Evolutionary conservation across 192 early-diverging fungal species (phyloP).

Genomic region (Coemansia guatemalensis): DNA sequence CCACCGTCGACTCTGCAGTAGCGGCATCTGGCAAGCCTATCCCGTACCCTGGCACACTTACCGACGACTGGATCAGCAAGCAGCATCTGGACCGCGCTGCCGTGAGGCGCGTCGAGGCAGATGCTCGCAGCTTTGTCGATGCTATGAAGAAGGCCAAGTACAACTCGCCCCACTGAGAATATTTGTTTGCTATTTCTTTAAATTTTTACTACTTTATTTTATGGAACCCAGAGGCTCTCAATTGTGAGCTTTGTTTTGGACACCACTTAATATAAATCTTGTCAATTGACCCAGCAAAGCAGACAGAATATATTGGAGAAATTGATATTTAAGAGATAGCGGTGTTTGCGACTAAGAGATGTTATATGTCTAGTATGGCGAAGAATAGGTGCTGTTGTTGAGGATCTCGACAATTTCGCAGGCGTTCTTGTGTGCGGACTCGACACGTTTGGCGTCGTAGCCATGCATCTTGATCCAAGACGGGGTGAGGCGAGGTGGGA

Average conservation of each 20-base stretch:
- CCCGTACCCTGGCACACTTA: slow-evolving; percentile 34
- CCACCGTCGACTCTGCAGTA: slow-evolving; percentile 6
- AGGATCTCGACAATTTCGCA: slow-evolving; percentile 46
- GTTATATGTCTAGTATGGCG: slow-evolving; percentile 40
- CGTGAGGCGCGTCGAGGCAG: slow-evolving; percentile 20
- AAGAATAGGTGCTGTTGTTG: slow-evolving; percentile 52
- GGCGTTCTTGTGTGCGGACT: slow-evolving; percentile 38
- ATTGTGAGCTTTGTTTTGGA: neutral
- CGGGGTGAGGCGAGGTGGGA: slow-evolving; percentile 44
- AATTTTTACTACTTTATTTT: neutral
- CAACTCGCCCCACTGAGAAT: slow-evolving; percentile 34
- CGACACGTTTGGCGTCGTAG: slow-evolving; percentile 39
- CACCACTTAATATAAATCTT: too few species aligned
- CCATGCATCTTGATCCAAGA: slow-evolving; percentile 50
- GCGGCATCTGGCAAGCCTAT: slow-evolving; percentile 19
- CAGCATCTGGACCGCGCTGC: slow-evolving; percentile 29
- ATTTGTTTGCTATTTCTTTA: slow-evolving; percentile 9
- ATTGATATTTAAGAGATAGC: neutral
- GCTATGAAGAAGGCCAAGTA: slow-evolving; percentile 48
- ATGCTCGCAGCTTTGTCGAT: slow-evolving; percentile 39
- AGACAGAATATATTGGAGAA: neutral
- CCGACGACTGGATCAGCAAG: slow-evolving; percentile 40
- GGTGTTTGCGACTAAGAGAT: neutral
- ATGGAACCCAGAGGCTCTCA: neutral
- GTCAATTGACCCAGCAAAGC: too few species aligned